Conservation (phyloP, 2,329 filamentous ascomycete genomes). For the Fusarium lyarnte region DNA sequence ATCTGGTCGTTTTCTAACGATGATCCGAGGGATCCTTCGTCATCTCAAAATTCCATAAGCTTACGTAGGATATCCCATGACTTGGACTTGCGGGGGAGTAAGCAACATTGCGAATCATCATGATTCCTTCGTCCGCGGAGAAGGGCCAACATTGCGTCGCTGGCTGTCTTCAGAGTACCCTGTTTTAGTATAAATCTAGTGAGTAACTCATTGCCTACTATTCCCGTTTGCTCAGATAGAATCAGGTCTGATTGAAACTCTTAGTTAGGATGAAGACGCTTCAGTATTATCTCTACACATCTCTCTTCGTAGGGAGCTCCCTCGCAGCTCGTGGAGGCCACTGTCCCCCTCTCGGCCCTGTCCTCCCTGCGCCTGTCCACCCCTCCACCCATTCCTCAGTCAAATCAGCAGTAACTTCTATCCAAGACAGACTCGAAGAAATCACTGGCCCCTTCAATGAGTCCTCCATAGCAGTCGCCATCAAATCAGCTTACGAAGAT, state of each 20-base stretch:
- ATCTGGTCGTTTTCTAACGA: rapidly evolving
- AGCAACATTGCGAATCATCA: not conserved
- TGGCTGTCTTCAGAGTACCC: rapidly evolving
- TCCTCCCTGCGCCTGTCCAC: not conserved
- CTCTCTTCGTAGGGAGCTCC: not conserved
- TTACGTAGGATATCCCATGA: not conserved
- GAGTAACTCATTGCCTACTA: not conserved
- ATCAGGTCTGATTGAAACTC: rapidly evolving
- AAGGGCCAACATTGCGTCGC: rapidly evolving
- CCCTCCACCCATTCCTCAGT: slow-evolving; percentile 1
- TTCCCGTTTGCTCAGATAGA: not conserved
- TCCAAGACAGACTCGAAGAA: not conserved
- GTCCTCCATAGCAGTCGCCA: not conserved
- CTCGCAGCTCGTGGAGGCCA: slow-evolving; percentile 15
- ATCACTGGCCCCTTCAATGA: not conserved
- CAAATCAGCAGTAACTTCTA: not conserved
- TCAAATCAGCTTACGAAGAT: slow-evolving; percentile 15
- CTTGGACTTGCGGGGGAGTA: not conserved
- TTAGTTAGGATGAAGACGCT: not conserved
- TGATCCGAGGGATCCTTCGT: rapidly evolving
- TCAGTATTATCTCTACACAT: not conserved
- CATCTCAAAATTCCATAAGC: not conserved
- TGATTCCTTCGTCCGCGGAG: rapidly evolving
- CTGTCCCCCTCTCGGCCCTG: slow-evolving; percentile 1
- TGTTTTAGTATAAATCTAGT: not conserved